Percentiles rank a stretch among this genome's conserved stretches.
Conservation (phyloP, 2,329 filamentous ascomycete species). For the Beauveria brongniartii region DNA sequence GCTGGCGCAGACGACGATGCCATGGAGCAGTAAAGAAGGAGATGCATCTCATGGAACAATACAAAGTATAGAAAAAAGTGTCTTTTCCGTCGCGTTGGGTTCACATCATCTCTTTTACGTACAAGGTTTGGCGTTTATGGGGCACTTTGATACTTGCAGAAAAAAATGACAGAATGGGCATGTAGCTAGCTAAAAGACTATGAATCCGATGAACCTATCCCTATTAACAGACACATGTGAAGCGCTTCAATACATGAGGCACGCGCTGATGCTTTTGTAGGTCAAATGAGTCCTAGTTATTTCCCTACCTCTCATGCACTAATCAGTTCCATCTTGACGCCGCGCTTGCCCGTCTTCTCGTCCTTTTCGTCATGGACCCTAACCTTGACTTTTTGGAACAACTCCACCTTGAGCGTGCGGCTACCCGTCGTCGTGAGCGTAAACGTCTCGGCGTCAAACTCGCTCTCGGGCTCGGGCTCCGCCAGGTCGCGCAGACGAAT, state of each 20-base stretch:
- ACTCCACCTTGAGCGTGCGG: constrained; percentile 55
- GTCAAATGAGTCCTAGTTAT: background rate
- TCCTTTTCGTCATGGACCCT: constrained; percentile 89
- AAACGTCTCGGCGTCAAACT: constrained; percentile 82
- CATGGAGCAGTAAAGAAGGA: constrained; percentile 40
- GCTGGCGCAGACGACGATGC: constrained; percentile 30
- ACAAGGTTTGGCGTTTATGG: constrained; percentile 16
- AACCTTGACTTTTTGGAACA: constrained; percentile 89
- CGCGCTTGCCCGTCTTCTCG: constrained; percentile 91
- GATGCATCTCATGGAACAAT: constrained; percentile 5
- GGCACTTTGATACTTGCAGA: constrained; percentile 4
- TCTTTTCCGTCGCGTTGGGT: constrained; percentile 5
- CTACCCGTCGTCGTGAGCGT: constrained; percentile 55
- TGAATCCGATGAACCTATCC: constrained; percentile 1
- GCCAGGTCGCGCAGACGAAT: constrained; percentile 80
- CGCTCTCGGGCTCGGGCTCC: constrained; percentile 67
- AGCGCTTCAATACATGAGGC: background rate
- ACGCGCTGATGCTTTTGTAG: background rate
- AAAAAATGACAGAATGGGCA: constrained; percentile 11
- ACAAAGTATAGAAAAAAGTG: background rate
- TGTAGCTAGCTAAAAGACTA: constrained; percentile 7
- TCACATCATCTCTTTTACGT: constrained; percentile 12
- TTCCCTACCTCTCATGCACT: constrained; percentile 16
- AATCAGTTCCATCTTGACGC: constrained; percentile 68
- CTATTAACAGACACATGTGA: background rate